These are phyloP conservation scores for Cardamine resedifolia DNA, from an alignment of 345 rosid species.

Conservation along the genomic window DNA sequence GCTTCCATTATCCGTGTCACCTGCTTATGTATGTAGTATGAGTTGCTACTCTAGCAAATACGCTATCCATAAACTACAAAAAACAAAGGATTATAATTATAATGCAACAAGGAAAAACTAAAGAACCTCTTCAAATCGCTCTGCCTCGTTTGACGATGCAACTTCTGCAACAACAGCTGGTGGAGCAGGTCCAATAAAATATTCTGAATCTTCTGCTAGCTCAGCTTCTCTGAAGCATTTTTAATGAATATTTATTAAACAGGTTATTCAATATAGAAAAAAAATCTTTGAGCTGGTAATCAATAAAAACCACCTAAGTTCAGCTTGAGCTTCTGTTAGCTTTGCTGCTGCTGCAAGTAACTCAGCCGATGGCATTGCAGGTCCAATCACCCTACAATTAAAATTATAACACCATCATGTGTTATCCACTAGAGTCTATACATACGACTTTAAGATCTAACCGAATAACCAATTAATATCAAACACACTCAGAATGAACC, in stretches of 20 bases:
- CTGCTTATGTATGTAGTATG: slow-evolving; percentile 40
- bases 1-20: slow-evolving; percentile 84
- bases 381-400: slow-evolving; percentile 75
- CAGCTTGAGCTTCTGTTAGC: slow-evolving; percentile 89
- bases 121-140: slow-evolving; percentile 90
- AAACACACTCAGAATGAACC: slow-evolving; percentile 7
- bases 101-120: slow-evolving; percentile 18
- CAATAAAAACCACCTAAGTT: slow-evolving; percentile 55
- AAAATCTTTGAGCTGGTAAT: not conserved
- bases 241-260: not conserved
- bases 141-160: slow-evolving; percentile 88
- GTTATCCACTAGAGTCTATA: slow-evolving; percentile 1
- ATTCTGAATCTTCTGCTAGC: slow-evolving; percentile 74
- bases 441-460: not conserved
- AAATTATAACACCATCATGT: slow-evolving; percentile 1
- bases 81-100: not conserved
- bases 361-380: slow-evolving; percentile 93
- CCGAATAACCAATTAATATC: not conserved
- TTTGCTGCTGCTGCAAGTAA: slow-evolving; percentile 93
- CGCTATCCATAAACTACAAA: not conserved
- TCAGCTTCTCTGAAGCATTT: slow-evolving; percentile 65
- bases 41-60: slow-evolving; percentile 8
- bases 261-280: not conserved
- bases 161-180: slow-evolving; percentile 91
- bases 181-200: slow-evolving; percentile 88